Conservation (phyloP, 768 basidiomycete species). For the Tricholoma terreum region DNA sequence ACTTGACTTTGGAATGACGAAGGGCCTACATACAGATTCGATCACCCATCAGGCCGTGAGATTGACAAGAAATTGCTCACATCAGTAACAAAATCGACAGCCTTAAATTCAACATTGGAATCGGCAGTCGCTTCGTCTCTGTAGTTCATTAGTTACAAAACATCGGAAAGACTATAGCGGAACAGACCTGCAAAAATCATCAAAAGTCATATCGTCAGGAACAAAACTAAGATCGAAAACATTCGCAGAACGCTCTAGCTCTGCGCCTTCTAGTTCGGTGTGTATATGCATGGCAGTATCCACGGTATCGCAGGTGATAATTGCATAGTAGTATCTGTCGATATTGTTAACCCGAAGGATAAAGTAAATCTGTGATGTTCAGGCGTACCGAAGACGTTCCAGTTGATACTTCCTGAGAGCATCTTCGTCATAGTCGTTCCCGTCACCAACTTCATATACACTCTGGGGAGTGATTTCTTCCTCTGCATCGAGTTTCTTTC, state of each 20-base stretch:
- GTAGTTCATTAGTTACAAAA: not conserved
- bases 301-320: constrained; percentile 82
- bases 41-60: not conserved
- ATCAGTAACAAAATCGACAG: constrained; percentile 89
- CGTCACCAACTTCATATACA: constrained; percentile 64
- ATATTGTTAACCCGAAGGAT: not conserved
- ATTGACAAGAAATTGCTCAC: constrained; percentile 42
- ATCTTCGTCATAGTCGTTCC: constrained; percentile 83
- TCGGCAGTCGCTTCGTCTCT: constrained; percentile 86
- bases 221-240: constrained; percentile 94
- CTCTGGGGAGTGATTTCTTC: constrained; percentile 64
- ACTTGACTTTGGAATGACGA: constrained; percentile 94
- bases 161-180: not conserved
- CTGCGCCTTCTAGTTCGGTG: constrained; percentile 87
- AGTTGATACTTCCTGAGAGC: constrained; percentile 89
- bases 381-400: constrained; percentile 78
- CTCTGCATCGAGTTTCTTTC: constrained; percentile 38
- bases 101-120: constrained; percentile 56
- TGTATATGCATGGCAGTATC: constrained; percentile 78
- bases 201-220: constrained; percentile 85
- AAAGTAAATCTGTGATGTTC: not conserved
- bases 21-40: constrained; percentile 59
- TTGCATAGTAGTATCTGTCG: constrained; percentile 89
- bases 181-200: constrained; percentile 66
- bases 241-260: constrained; percentile 95